Conservation (phyloP, 2,329 filamentous ascomycete species). For the Biscogniauxia mediterranea region DNA sequence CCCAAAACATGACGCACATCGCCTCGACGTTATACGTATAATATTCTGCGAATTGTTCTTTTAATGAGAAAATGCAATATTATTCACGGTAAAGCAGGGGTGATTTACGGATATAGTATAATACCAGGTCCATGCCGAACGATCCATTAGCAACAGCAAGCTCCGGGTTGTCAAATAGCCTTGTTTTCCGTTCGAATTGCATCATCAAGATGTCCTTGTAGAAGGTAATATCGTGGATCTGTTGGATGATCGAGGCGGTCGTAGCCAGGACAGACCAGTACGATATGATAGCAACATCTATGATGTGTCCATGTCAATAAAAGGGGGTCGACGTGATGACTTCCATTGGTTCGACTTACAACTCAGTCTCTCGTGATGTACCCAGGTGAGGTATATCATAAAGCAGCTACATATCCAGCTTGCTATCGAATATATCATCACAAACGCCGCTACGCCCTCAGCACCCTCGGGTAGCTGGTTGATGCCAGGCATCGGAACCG, state of each 20-base stretch:
- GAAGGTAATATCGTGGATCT: slow-evolving; percentile 20
- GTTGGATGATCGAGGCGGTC: slow-evolving; percentile 25
- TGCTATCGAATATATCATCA: slow-evolving; percentile 13
- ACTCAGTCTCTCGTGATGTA: slow-evolving; percentile 22
- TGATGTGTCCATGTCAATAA: neutral
- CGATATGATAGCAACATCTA: slow-evolving; percentile 26
- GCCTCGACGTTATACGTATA: slow-evolving; percentile 27
- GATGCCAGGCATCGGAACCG: slow-evolving; percentile 9
- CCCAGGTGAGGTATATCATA: slow-evolving; percentile 25
- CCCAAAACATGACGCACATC: slow-evolving; percentile 27
- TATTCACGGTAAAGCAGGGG: too few species aligned
- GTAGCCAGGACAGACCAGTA: slow-evolving; percentile 23
- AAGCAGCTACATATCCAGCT: slow-evolving; percentile 13
- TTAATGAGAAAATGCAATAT: too few species aligned
- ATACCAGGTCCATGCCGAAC: slow-evolving; percentile 22
- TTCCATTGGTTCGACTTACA: slow-evolving; percentile 15
- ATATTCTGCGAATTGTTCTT: slow-evolving; percentile 18
- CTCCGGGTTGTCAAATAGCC: slow-evolving; percentile 21
- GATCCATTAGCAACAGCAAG: slow-evolving; percentile 28
- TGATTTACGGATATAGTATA: slow-evolving; percentile 27
- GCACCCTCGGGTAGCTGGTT: slow-evolving; percentile 16
- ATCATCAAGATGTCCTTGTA: slow-evolving; percentile 19
- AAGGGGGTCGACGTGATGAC: neutral
- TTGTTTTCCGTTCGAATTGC: slow-evolving; percentile 18
- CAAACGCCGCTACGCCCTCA: slow-evolving; percentile 11